Conservation (phyloP, 208 protist species). For the Wallacemonas collosoma region DNA sequence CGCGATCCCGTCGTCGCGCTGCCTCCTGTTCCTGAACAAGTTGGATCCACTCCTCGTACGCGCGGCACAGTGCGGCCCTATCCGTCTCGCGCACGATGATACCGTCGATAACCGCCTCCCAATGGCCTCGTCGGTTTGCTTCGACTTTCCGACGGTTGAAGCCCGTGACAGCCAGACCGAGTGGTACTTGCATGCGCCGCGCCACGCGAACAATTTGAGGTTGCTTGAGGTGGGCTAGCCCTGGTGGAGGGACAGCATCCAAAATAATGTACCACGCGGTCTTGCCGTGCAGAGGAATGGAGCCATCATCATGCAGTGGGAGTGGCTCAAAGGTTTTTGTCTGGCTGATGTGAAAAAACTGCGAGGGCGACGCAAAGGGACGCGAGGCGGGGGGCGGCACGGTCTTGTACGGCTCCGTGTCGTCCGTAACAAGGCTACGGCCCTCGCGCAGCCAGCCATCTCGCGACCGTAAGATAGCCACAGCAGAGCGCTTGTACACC, state of each 20-base stretch:
- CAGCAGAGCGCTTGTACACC: conserved; percentile 88
- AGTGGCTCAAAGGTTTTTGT: conserved; percentile 83
- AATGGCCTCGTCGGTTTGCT: conserved; percentile 69
- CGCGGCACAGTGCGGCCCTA: conserved; percentile 44
- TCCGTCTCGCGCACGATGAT: conserved; percentile 78
- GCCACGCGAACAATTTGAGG: conserved; percentile 82
- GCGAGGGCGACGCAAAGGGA: conserved; percentile 70
- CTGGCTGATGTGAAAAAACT: conserved; percentile 86
- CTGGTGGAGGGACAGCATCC: conserved; percentile 41
- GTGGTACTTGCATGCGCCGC: conserved; percentile 80
- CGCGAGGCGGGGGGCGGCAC: conserved; percentile 80
- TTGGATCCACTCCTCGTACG: conserved; percentile 87
- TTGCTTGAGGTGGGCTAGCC: conserved; percentile 70
- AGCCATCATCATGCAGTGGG: conserved; percentile 55
- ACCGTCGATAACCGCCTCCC: conserved; percentile 80
- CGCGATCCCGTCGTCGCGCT: conserved; percentile 63
- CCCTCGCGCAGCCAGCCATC: conserved; percentile 90
- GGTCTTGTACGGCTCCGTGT: conserved; percentile 75
- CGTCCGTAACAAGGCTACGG: conserved; percentile 61
- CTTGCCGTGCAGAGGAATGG: conserved; percentile 71
- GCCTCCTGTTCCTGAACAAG: conserved; percentile 84
- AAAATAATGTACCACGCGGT: conserved; percentile 88
- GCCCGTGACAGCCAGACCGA: conserved; percentile 73
- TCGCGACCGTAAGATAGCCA: conserved; percentile 77
- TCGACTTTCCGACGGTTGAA: conserved; percentile 70